A percentile compares a stretch with the other conserved stretches of the same genome.
phyloP scores from a whole-genome alignment of 768 basidiomycete genomes.

The Panellus pusillus region DNA sequence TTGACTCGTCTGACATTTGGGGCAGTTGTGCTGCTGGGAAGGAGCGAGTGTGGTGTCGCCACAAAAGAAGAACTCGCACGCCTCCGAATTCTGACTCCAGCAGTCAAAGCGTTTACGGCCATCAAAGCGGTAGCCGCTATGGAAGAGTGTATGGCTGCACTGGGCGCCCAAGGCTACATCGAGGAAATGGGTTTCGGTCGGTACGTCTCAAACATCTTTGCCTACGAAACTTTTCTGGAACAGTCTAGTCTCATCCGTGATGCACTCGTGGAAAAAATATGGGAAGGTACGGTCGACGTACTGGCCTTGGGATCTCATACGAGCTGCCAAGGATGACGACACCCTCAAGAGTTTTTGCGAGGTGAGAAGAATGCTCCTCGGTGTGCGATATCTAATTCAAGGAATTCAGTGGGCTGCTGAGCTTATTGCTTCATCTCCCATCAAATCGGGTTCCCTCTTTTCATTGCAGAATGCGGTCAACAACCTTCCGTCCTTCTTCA shows the following conservation, averaged over 20 bases:
- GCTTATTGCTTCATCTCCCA: slow-evolving; percentile 37
- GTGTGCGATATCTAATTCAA: not conserved
- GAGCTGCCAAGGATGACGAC: slow-evolving; percentile 50
- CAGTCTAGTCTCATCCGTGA: slow-evolving; percentile 54
- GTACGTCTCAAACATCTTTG: slow-evolving; percentile 23
- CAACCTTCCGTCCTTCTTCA: slow-evolving; percentile 41
- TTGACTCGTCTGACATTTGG: slow-evolving; percentile 65
- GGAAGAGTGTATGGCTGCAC: slow-evolving; percentile 71
- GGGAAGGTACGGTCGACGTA: slow-evolving; percentile 77
- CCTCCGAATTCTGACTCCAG: slow-evolving; percentile 66
- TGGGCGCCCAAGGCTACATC: slow-evolving; percentile 85
- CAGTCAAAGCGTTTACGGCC: slow-evolving; percentile 69
- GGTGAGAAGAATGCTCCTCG: slow-evolving; percentile 19
- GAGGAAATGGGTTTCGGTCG: slow-evolving; percentile 73
- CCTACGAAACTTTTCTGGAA: not conserved
- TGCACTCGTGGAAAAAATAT: slow-evolving; percentile 74
- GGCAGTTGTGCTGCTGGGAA: slow-evolving; percentile 57
- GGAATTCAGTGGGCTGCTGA: slow-evolving; percentile 49
- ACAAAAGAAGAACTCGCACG: slow-evolving; percentile 48
- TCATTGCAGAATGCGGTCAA: slow-evolving; percentile 40
- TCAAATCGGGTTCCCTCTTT: slow-evolving; percentile 29
- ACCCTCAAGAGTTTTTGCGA: slow-evolving; percentile 48
- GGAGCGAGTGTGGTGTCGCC: slow-evolving; percentile 56
- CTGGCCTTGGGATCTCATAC: slow-evolving; percentile 63
- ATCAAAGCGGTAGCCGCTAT: slow-evolving; percentile 63